A percentile compares a stretch with the other conserved stretches of the same genome.
phyloP scores from a whole-genome alignment of 176 grass and related monocot species.

The Tillandsia leiboldiana region DNA sequence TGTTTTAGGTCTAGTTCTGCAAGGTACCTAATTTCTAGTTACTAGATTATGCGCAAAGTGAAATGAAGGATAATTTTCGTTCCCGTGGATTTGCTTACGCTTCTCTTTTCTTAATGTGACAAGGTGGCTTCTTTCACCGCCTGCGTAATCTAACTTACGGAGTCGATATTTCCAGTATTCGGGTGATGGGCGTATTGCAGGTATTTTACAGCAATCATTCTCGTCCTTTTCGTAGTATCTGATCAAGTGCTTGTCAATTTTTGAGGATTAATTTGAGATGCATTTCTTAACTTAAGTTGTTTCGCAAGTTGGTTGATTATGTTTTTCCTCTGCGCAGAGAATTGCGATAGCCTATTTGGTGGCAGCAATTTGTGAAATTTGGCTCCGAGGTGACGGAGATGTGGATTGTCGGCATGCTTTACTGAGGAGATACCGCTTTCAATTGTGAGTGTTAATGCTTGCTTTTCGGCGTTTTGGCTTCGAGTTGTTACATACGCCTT shows the following conservation, averaged over 20 bases:
- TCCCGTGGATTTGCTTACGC: background rate
- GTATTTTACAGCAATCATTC: constrained; percentile 11
- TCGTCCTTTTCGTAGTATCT: background rate
- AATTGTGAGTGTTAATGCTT: constrained; percentile 41
- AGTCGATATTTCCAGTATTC: constrained; percentile 46
- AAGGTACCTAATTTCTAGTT: constrained; percentile 43
- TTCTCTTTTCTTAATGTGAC: background rate
- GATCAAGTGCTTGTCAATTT: no score
- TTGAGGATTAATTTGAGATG: background rate
- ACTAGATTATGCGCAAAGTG: background rate
- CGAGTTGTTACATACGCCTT: background rate
- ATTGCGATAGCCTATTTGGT: constrained; percentile 61
- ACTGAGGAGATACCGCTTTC: constrained; percentile 44
- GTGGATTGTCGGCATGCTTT: constrained; percentile 25
- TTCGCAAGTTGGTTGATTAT: background rate
- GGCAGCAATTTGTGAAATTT: constrained; percentile 67
- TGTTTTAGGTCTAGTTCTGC: constrained; percentile 53
- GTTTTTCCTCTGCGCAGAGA: constrained; percentile 29
- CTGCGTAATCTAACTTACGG: constrained; percentile 44
- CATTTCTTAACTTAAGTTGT: background rate
- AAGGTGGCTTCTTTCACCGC: constrained; percentile 73
- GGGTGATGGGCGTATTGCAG: constrained; percentile 72
- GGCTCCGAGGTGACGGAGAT: constrained; percentile 28
- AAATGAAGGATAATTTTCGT: background rate
- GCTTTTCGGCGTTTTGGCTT: background rate